These are phyloP conservation scores for Claviceps maximensis DNA, from an alignment of 2,329 filamentous ascomycete species.

Conservation along the genomic window DNA sequence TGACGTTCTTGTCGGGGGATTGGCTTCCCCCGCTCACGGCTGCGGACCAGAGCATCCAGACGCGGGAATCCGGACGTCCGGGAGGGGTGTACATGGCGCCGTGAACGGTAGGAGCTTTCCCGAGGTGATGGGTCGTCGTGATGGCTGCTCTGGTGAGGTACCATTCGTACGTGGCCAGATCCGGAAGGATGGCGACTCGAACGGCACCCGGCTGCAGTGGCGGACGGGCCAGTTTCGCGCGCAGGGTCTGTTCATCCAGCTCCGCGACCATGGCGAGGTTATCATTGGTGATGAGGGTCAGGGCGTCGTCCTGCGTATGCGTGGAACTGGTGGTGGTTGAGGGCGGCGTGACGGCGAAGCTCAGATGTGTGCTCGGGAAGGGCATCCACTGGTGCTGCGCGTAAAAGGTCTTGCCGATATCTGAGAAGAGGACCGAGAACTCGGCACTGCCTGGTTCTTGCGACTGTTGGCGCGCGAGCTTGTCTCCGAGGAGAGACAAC, in stretches of 20 bases:
- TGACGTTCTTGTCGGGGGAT: conserved; percentile 45
- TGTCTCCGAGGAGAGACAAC: conserved; percentile 49
- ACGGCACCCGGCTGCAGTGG: conserved; percentile 11
- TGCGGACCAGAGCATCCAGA: conserved; percentile 64
- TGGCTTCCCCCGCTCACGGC: conserved; percentile 46
- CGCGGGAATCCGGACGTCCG: conserved; percentile 34
- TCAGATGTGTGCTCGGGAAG: conserved; percentile 60
- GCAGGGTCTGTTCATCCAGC: conserved; percentile 51
- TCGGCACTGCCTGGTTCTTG: conserved; percentile 22
- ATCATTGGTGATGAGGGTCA: conserved; percentile 38
- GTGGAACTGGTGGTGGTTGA: conserved; percentile 12
- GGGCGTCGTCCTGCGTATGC: conserved; percentile 10
- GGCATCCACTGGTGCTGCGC: conserved; percentile 62
- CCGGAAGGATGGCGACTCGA: conserved; percentile 21
- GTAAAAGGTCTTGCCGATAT: conserved; percentile 78
- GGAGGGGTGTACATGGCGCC: conserved; percentile 52
- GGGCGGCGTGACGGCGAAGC: conserved; percentile 29
- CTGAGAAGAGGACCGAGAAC: conserved; percentile 75
- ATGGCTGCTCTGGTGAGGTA: conserved; percentile 67
- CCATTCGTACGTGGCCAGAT: conserved; percentile 33
- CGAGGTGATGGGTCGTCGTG: conserved; percentile 51
- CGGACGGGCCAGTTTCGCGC: conserved; percentile 30
- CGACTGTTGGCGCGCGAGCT: conserved; percentile 18
- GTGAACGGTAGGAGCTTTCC: conserved; percentile 43
- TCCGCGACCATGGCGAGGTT: conserved; percentile 50